Conservation (phyloP, 805 yeast species). For the Lipomyces spencermartinsiae region DNA sequence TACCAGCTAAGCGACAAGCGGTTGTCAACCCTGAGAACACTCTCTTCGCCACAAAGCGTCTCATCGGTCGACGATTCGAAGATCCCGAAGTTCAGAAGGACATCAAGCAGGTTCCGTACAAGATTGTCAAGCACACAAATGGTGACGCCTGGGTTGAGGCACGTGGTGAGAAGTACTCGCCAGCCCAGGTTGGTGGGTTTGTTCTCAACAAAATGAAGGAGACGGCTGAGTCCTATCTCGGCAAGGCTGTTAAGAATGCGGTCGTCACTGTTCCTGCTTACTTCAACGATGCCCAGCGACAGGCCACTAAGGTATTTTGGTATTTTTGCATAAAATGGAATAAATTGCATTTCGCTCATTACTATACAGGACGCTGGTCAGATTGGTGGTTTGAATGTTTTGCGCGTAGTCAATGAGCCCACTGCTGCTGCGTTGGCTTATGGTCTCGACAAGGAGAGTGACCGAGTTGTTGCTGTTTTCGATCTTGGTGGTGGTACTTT, state of each 20-base stretch:
- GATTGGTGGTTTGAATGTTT: conserved; percentile 90
- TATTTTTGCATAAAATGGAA: neutral
- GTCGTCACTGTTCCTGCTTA: conserved; percentile 91
- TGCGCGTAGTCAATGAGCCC: conserved; percentile 90
- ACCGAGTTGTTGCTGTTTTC: conserved; percentile 90
- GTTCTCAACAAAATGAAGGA: conserved; percentile 96
- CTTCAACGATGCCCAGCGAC: conserved; percentile 90
- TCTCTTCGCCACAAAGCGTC: conserved; percentile 90
- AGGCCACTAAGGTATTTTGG: conserved; percentile 71
- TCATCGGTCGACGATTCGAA: conserved; percentile 90
- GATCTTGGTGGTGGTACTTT: conserved; percentile 99
- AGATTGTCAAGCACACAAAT: conserved; percentile 84
- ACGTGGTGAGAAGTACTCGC: conserved; percentile 85
- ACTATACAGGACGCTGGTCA: conserved; percentile 81
- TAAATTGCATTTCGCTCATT: too few species aligned
- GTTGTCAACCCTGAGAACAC: conserved; percentile 94
- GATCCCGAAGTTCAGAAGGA: conserved; percentile 92
- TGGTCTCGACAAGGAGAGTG: conserved; percentile 81
- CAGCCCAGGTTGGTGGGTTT: conserved; percentile 95
- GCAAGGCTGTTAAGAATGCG: conserved; percentile 86
- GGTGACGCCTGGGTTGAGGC: conserved; percentile 98
- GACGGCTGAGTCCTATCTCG: conserved; percentile 91
- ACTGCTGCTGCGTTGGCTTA: conserved; percentile 94
- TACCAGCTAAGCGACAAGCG: conserved; percentile 95
- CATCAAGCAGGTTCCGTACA: conserved; percentile 84